phyloP scores from a whole-genome alignment of 2,329 filamentous ascomycete species.

The Trichoderma oligosporum region DNA sequence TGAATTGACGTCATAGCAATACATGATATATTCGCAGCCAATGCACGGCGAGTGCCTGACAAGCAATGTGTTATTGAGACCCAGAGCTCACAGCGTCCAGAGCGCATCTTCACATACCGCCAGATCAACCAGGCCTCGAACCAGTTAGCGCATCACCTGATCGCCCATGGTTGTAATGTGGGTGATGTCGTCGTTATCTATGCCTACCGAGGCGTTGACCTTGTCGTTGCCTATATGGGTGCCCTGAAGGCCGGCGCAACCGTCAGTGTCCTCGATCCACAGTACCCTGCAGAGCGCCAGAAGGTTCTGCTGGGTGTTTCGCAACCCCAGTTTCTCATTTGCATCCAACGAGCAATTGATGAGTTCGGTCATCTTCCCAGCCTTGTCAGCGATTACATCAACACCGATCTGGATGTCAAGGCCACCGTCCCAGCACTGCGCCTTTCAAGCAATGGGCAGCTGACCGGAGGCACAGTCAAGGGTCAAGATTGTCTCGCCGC shows the following conservation, averaged over 20 bases:
- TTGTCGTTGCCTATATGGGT: constrained; percentile 73
- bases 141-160: constrained; percentile 68
- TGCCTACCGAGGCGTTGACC: constrained; percentile 69
- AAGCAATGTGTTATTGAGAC: constrained; percentile 50
- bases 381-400: no score
- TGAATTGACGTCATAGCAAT: constrained; percentile 55
- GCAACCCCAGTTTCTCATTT: constrained; percentile 27
- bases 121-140: constrained; percentile 87
- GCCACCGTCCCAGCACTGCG: no score
- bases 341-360: not conserved
- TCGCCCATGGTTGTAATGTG: no score
- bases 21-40: constrained; percentile 64
- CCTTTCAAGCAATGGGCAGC: no score
- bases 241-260: constrained; percentile 58
- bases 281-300: constrained; percentile 31
- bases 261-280: constrained; percentile 68
- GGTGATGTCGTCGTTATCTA: constrained; percentile 94
- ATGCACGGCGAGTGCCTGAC: constrained; percentile 66
- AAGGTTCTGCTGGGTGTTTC: constrained; percentile 70
- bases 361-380: no score
- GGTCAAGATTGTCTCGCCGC: no score
- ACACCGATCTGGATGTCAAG: no score
- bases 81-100: constrained; percentile 42
- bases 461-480: no score
- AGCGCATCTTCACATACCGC: constrained; percentile 72